phyloP scores from a whole-genome alignment of 306 rosid species.

The Prosopis cineraria region DNA sequence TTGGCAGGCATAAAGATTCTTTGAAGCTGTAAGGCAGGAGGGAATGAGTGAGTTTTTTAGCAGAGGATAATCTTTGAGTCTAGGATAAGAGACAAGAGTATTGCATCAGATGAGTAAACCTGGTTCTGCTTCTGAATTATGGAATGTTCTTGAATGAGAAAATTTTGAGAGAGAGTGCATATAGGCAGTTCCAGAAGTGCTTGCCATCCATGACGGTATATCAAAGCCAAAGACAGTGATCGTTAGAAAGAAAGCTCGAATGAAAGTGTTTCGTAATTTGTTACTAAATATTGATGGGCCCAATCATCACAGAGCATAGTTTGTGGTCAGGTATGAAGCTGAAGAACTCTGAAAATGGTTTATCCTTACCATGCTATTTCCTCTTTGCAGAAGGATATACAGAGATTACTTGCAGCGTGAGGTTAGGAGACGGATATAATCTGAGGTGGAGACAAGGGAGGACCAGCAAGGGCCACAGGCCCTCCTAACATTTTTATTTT shows the following conservation, averaged over 20 bases:
- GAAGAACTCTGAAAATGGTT: not conserved
- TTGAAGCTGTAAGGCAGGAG: not conserved
- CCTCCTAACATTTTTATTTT: too few relatives aligned
- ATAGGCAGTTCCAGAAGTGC: not conserved
- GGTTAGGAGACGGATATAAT: constrained; percentile 19
- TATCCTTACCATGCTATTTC: constrained; percentile 18
- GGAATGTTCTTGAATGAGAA: not conserved
- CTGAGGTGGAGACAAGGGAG: too few relatives aligned
- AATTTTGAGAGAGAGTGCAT: not conserved
- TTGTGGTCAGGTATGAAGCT: not conserved
- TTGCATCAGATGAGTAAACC: not conserved
- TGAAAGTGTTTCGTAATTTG: not conserved
- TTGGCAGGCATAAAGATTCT: not conserved
- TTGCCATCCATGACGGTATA: not conserved
- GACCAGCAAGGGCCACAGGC: too few relatives aligned
- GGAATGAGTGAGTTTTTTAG: not conserved
- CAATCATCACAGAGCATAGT: not conserved
- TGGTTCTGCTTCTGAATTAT: not conserved
- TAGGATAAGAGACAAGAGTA: constrained; percentile 4
- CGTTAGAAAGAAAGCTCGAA: not conserved
- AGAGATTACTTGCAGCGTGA: constrained; percentile 81
- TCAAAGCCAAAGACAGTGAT: not conserved
- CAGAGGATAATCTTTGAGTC: not conserved
- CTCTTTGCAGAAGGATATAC: constrained; percentile 81
- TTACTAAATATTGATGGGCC: not conserved